phyloP scores from a whole-genome alignment of 495 filamentous ascomycete species.

The Talaromyces thailandensis region DNA sequence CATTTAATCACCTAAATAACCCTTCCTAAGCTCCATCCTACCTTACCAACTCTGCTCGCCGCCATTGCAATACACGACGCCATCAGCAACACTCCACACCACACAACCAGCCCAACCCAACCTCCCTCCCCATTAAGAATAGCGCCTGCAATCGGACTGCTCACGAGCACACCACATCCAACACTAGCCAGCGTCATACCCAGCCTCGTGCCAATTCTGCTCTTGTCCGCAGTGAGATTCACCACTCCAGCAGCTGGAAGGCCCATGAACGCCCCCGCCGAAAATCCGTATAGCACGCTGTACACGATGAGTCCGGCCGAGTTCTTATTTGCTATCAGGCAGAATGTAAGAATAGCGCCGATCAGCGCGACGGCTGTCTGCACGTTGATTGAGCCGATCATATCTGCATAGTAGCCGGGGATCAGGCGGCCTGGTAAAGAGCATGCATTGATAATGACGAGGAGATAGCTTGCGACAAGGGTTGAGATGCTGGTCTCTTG shows the following conservation, averaged over 20 bases:
- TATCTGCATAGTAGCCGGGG: slow-evolving; percentile 29
- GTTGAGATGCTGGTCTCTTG: slow-evolving; percentile 9
- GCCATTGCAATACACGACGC: neutral
- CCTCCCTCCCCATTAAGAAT: slow-evolving; percentile 7
- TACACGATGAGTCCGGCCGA: slow-evolving; percentile 29
- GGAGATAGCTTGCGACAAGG: slow-evolving; percentile 39
- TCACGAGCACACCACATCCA: slow-evolving; percentile 19
- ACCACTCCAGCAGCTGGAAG: slow-evolving; percentile 10
- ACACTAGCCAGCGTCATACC: slow-evolving; percentile 22
- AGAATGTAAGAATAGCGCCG: slow-evolving; percentile 21
- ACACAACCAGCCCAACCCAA: slow-evolving; percentile 2
- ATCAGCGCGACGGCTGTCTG: slow-evolving; percentile 18
- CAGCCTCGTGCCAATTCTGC: slow-evolving; percentile 23
- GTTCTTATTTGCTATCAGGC: slow-evolving; percentile 23
- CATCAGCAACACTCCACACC: slow-evolving; percentile 1
- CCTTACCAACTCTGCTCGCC: neutral
- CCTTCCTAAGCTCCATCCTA: neutral
- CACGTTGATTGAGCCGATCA: slow-evolving; percentile 25
- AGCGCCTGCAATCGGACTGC: slow-evolving; percentile 30
- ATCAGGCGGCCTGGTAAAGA: slow-evolving; percentile 36
- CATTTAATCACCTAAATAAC: neutral
- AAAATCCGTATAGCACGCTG: slow-evolving; percentile 29
- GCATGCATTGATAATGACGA: slow-evolving; percentile 47
- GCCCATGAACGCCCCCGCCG: slow-evolving; percentile 22
- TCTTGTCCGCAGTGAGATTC: slow-evolving; percentile 10